These are phyloP conservation scores for Alternaria sp. DNA, from an alignment of 2,329 filamentous ascomycete species.

Conservation along the genomic window DNA sequence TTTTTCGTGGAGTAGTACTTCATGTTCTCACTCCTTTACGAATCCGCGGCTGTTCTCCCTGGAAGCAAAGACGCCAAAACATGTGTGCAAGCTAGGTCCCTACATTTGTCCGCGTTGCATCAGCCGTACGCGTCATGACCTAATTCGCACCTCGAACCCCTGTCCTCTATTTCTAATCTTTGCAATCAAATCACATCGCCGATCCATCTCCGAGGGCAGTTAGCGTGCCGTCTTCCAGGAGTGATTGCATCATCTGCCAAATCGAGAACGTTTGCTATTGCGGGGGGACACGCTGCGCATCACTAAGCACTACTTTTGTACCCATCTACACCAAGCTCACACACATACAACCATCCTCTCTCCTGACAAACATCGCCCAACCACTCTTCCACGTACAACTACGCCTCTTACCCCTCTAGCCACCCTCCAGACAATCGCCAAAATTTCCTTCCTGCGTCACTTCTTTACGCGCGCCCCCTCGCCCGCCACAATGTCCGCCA, in stretches of 20 bases:
- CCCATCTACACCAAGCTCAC: conserved; percentile 15
- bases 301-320: conserved; percentile 36
- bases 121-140: conserved; percentile 17
- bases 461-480: conserved; percentile 70
- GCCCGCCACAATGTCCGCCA: conserved; percentile 78
- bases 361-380: conserved; percentile 1
- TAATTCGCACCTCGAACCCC: not conserved
- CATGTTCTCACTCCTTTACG: not conserved
- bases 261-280: conserved; percentile 28
- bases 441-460: conserved; percentile 73
- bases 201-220: conserved; percentile 11
- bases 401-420: not conserved
- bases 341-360: not conserved
- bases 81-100: conserved; percentile 6
- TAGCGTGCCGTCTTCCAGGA: conserved; percentile 19
- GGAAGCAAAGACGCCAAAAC: conserved; percentile 1
- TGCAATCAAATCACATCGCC: conserved; percentile 22
- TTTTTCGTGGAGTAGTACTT: not conserved
- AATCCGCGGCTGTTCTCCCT: not conserved
- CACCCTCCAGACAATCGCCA: conserved; percentile 49
- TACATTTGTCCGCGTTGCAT: conserved; percentile 14
- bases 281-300: conserved; percentile 39
- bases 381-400: not conserved
- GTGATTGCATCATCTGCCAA: conserved; percentile 46
- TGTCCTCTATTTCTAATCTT: conserved; percentile 9